Evolutionary conservation across 2,329 filamentous ascomycete species (phyloP).

Genomic region (Talaromyces sp.): DNA sequence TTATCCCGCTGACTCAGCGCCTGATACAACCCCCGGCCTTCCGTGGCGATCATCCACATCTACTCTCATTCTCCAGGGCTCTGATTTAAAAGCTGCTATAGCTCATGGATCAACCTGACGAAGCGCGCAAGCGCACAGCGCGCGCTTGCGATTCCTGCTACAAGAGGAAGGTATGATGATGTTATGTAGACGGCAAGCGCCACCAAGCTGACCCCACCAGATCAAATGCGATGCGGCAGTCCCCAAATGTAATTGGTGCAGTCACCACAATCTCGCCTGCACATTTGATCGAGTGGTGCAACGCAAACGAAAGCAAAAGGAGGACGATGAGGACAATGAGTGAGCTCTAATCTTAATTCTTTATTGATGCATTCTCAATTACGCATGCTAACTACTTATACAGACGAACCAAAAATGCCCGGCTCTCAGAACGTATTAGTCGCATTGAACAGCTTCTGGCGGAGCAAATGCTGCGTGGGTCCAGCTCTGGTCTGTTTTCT

Average conservation of each 20-base stretch:
- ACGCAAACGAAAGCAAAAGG: constrained; percentile 31
- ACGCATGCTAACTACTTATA: neutral
- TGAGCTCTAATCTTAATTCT: neutral
- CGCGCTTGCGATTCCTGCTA: constrained; percentile 56
- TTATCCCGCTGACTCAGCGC: constrained; percentile 21
- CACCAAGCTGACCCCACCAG: constrained; percentile 28
- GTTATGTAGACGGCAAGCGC: no score
- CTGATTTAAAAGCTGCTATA: no score
- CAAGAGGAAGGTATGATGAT: constrained; percentile 52
- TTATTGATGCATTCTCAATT: neutral
- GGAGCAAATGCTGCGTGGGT: constrained; percentile 30
- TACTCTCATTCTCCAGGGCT: neutral
- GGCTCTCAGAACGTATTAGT: constrained; percentile 44
- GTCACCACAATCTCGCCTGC: constrained; percentile 52
- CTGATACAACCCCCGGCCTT: neutral
- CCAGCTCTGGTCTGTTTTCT: constrained; percentile 23
- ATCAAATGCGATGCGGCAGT: constrained; percentile 54
- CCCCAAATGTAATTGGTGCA: constrained; percentile 55
- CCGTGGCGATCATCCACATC: neutral
- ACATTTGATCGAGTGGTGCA: constrained; percentile 45
- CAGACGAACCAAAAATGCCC: constrained; percentile 28
- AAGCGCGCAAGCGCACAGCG: constrained; percentile 30
- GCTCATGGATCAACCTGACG: constrained; percentile 27
- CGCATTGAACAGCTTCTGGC: constrained; percentile 45
- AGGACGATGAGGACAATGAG: constrained; percentile 21